Evolutionary conservation across 805 yeast genomes (phyloP).

Genomic region (Ogataea thermomethanolica): DNA sequence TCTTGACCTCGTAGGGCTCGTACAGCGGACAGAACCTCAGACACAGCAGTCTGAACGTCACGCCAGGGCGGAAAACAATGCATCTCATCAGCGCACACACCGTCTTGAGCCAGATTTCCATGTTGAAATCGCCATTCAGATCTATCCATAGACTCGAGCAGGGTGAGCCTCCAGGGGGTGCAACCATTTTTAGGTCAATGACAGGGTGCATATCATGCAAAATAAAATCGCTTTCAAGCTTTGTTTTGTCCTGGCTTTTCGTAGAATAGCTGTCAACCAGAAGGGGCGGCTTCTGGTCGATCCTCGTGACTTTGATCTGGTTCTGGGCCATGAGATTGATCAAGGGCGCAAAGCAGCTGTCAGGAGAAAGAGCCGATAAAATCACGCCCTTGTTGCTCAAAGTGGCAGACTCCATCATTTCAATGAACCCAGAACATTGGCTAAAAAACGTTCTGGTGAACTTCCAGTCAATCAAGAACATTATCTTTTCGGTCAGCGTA

Average conservation of each 20-base stretch:
- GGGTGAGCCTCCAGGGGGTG: slow-evolving; percentile 58
- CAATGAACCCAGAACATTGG: slow-evolving; percentile 45
- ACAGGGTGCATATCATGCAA: slow-evolving; percentile 27
- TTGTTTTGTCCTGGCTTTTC: slow-evolving; percentile 65
- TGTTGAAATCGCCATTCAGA: slow-evolving; percentile 56
- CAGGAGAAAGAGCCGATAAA: slow-evolving; percentile 52
- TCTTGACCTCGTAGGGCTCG: slow-evolving; percentile 37
- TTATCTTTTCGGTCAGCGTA: slow-evolving; percentile 51
- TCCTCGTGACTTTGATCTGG: slow-evolving; percentile 42
- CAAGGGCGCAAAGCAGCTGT: slow-evolving; percentile 60
- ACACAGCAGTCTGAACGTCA: slow-evolving; percentile 28
- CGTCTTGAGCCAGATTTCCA: slow-evolving; percentile 55
- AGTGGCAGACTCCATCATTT: slow-evolving; percentile 38
- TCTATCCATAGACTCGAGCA: slow-evolving; percentile 74
- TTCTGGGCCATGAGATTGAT: slow-evolving; percentile 49
- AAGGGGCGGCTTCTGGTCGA: slow-evolving; percentile 50
- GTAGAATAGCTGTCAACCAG: slow-evolving; percentile 69
- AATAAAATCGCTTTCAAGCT: slow-evolving; percentile 61
- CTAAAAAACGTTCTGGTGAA: slow-evolving; percentile 40
- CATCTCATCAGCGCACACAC: slow-evolving; percentile 44
- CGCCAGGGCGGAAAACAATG: slow-evolving; percentile 55
- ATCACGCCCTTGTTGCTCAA: slow-evolving; percentile 51
- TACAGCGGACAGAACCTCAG: slow-evolving; percentile 29
- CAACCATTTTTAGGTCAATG: slow-evolving; percentile 22
- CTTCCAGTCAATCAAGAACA: slow-evolving; percentile 37